These are phyloP conservation scores for Saxophila tyrrhenica DNA, from an alignment of 495 filamentous ascomycete species.

Conservation along the genomic window DNA sequence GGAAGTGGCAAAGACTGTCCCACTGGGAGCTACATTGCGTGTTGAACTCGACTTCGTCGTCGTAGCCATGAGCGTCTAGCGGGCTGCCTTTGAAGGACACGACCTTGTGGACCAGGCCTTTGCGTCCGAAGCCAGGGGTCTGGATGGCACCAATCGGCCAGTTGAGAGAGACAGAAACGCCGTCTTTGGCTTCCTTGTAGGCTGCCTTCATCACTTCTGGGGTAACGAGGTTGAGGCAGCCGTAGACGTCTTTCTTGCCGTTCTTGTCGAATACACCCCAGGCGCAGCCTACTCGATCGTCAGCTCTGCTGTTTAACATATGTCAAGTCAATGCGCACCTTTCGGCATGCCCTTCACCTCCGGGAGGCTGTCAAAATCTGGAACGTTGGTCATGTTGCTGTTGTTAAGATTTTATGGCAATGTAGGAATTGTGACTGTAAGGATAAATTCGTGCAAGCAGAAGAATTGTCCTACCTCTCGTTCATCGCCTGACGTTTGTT, in stretches of 20 bases:
- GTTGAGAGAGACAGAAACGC: constrained; percentile 50
- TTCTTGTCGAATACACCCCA: constrained; percentile 57
- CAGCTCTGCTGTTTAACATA: neutral
- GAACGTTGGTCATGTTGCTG: constrained; percentile 17
- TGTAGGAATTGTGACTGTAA: too few species aligned
- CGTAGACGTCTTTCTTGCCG: constrained; percentile 46
- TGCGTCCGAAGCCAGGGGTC: constrained; percentile 41
- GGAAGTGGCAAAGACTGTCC: constrained; percentile 34
- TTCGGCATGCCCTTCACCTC: constrained; percentile 48
- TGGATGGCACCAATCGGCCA: constrained; percentile 37
- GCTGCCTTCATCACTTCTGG: constrained; percentile 43
- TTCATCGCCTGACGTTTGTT: too few species aligned
- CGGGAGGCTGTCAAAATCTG: constrained; percentile 48
- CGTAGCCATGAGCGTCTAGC: constrained; percentile 26
- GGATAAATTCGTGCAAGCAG: too few species aligned
- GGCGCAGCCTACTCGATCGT: constrained; percentile 38
- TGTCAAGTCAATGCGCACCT: constrained; percentile 3
- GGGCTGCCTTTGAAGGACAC: constrained; percentile 35
- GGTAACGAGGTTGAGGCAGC: constrained; percentile 49
- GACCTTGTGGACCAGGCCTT: constrained; percentile 40
- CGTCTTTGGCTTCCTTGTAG: constrained; percentile 39
- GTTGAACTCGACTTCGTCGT: constrained; percentile 37
- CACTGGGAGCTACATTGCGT: constrained; percentile 36
- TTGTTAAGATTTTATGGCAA: too few species aligned
- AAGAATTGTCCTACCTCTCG: too few species aligned